A percentile compares a stretch with the other conserved stretches of the same genome.
Conservation (phyloP, 352 stramenopile genomes). For the Pilasporangium apinafurcum region DNA sequence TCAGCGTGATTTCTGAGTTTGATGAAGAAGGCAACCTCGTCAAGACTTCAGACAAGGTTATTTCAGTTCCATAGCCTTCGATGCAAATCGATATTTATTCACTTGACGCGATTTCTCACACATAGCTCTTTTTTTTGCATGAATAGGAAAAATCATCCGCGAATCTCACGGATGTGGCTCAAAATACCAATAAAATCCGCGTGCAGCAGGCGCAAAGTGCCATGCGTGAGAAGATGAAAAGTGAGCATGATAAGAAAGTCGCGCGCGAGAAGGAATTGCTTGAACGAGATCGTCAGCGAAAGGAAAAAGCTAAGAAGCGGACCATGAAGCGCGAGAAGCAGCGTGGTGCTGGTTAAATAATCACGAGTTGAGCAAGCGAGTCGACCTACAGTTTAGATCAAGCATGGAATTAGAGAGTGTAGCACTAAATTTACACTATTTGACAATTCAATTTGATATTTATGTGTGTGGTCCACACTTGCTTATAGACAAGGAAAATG, state of each 20-base stretch:
- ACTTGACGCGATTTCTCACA: neutral
- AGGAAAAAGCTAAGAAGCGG: slow-evolving; percentile 49
- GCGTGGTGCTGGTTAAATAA: slow-evolving; percentile 38
- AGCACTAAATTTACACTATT: no score
- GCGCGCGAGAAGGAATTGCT: slow-evolving; percentile 47
- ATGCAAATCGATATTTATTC: no score
- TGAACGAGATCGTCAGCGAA: slow-evolving; percentile 34
- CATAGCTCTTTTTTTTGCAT: neutral
- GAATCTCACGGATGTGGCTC: slow-evolving; percentile 11
- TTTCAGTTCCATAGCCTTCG: no score
- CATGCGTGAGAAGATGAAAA: slow-evolving; percentile 50
- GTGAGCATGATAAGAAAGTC: slow-evolving; percentile 50
- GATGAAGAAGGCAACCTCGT: slow-evolving; percentile 82
- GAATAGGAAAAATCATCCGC: slow-evolving; percentile 27
- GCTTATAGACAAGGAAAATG: no score
- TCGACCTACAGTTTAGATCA: no score
- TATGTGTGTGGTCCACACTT: no score
- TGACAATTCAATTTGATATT: no score
- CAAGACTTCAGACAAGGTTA: slow-evolving; percentile 63
- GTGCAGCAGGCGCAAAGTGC: slow-evolving; percentile 27
- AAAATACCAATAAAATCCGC: slow-evolving; percentile 40
- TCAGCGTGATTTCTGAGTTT: slow-evolving; percentile 73
- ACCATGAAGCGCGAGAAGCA: slow-evolving; percentile 62
- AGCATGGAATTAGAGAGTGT: no score
- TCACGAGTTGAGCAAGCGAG: no score